Percentiles rank a stretch among this genome's conserved stretches.
These are phyloP conservation scores for Heliosperma pusillum DNA, from an alignment of 148 eudicot genomes.

Conservation along the genomic window DNA sequence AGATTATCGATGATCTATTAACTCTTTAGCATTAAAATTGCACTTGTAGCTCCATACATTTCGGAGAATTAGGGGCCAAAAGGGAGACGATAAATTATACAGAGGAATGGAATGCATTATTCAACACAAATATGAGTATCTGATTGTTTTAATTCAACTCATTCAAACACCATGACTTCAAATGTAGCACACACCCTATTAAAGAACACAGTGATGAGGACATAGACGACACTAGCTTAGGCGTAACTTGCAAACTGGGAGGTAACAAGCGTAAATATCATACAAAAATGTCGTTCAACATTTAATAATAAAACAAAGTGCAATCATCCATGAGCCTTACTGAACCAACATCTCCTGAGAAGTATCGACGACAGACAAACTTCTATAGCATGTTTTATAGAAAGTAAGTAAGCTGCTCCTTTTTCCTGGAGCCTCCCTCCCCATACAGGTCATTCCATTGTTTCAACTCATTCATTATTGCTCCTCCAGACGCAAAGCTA, in stretches of 20 bases:
- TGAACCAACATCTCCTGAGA: background rate
- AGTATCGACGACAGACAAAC: background rate
- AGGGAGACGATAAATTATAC: no score
- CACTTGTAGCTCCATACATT: no score
- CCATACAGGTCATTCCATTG: conserved; percentile 86
- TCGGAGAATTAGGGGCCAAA: background rate
- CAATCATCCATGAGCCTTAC: background rate
- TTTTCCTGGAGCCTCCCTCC: conserved; percentile 92
- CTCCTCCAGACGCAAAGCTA: conserved; percentile 72
- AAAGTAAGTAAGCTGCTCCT: conserved; percentile 80
- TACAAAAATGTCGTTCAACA: background rate
- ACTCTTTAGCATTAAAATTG: no score
- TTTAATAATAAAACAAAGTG: background rate
- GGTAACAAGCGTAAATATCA: background rate
- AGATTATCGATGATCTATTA: no score
- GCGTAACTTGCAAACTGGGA: background rate
- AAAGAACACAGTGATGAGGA: no score
- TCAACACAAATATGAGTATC: background rate
- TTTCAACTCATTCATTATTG: conserved; percentile 67
- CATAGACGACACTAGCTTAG: background rate
- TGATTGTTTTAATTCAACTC: background rate
- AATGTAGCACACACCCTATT: background rate
- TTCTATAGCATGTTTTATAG: conserved; percentile 27
- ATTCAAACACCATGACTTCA: background rate
- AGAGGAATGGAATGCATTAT: background rate